Base-by-base conservation (phyloP, 352 stramenopile genomes). In the Aphanomyces stellatus region DNA sequence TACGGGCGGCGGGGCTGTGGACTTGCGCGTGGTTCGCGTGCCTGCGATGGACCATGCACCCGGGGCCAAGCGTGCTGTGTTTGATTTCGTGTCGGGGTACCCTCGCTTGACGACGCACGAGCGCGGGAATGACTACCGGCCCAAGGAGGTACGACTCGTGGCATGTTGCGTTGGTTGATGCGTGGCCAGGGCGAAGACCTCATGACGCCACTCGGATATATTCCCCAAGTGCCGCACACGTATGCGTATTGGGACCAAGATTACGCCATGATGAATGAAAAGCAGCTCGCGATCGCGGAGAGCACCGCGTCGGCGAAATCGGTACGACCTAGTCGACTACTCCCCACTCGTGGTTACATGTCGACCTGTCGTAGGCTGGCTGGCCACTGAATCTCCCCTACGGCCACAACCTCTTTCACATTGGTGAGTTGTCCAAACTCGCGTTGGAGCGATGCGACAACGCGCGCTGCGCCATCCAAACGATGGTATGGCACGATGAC, bases 21-120 rank as follows among this genome's bases (percentile, higher is more conserved):
- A 98, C 69, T 76, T 97, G 27, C 85, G 93, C 7, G 76, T 98
- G 25, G 88, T 96, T 51, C 88, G 87, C 35, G 88, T 98, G 34
- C 92, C 92, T 8, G 91, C 91, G 2, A 71, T 79, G 28, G 81
- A 96, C 48, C 76, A 91, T 57, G 51, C 64, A 0, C 15, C 51
- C 1, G 76, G 70, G 13, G 67, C 73, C 1, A 65, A 75, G 24
- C 80, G 85, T 0, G 72, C 82, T 0, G 74, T 94, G 34, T 76
- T 87, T 64, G 73, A 89, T 37, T 75, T 75, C 24, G 77, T 80
- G 19, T 72, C 76, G 37, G 84, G 85, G 2, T 95, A 85, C 56
- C 87, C 87, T 5, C 74, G 82, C 13, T 71, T 93, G 13, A 80
- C 97, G 43, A 72, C 72, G 10, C 69, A 77, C 7, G 84, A 95